A percentile compares a stretch with the other conserved stretches of the same genome.
phyloP scores from a whole-genome alignment of 106 monocot species.

The Allium sativum region DNA sequence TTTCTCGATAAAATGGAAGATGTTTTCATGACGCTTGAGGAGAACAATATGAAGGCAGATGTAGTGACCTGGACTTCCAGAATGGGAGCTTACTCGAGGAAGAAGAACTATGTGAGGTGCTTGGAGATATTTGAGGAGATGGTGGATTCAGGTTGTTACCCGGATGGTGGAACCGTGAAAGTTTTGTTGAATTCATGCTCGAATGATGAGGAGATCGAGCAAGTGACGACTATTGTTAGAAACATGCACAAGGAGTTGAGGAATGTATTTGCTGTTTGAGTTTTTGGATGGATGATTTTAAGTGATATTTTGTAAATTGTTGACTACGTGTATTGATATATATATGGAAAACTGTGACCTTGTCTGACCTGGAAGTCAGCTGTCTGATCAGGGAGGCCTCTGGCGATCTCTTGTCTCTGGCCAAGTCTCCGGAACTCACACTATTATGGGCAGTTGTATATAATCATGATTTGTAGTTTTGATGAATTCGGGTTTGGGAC shows the following conservation, averaged over 20 bases:
- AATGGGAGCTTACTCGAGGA: conserved; percentile 66
- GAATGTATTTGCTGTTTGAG: conserved; percentile 15
- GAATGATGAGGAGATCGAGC: conserved; percentile 50
- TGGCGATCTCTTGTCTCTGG: no score
- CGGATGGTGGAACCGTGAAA: conserved; percentile 82
- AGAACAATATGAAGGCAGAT: conserved; percentile 45
- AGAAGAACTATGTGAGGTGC: conserved; percentile 62
- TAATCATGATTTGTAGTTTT: no score
- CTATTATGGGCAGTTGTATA: no score
- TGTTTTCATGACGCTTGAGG: conserved; percentile 26
- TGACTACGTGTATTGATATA: no score
- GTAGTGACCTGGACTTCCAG: conserved; percentile 81
- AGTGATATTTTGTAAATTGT: no score
- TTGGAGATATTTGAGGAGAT: conserved; percentile 78
- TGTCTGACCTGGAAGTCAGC: no score
- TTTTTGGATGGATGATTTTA: no score
- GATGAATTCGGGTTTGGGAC: no score
- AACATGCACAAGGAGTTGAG: conserved; percentile 70
- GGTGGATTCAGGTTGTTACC: conserved; percentile 74
- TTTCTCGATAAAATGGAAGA: conserved; percentile 69
- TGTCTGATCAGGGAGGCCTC: no score
- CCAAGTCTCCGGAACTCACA: no score
- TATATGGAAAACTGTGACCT: no score
- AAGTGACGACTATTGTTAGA: conserved; percentile 59
- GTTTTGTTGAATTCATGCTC: conserved; percentile 68